These are phyloP conservation scores for Quercus phellos DNA, from an alignment of 331 rosid genomes.

Conservation along the genomic window DNA sequence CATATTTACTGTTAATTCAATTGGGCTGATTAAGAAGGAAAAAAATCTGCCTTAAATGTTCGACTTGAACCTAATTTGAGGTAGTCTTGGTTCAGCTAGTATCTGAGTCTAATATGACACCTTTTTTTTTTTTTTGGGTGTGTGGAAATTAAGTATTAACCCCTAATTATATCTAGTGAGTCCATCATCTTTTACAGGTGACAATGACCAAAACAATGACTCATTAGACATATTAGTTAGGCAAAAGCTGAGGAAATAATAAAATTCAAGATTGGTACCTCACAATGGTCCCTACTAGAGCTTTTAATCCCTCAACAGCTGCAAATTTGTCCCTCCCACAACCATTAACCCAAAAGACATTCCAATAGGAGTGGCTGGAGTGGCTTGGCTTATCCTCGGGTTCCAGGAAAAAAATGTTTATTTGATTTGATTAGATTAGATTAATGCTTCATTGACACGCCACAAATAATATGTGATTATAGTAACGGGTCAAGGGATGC, in stretches of 20 bases:
- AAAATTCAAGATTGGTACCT: constrained; percentile 17
- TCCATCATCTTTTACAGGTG: constrained; percentile 15
- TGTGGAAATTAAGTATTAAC: not conserved
- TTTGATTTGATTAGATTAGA: not conserved
- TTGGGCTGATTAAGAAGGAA: not conserved
- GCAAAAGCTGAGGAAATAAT: not conserved
- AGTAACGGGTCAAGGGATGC: constrained; percentile 33
- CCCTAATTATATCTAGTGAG: constrained; percentile 8
- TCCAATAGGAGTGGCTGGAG: constrained; percentile 25
- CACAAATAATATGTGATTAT: constrained; percentile 11
- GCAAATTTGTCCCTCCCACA: constrained; percentile 15
- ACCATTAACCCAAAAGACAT: constrained; percentile 23
- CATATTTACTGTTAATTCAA: not conserved
- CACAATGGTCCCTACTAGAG: constrained; percentile 33
- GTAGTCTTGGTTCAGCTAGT: too few relatives aligned
- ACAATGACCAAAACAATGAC: constrained; percentile 21
- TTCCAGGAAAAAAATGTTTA: constrained; percentile 22
- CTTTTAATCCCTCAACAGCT: constrained; percentile 17
- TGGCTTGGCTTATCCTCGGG: constrained; percentile 4
- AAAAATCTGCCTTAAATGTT: not conserved
- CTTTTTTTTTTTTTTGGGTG: not conserved
- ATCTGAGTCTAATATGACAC: not conserved
- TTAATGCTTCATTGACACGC: constrained; percentile 29
- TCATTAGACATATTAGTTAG: too few relatives aligned
- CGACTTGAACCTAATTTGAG: not conserved